Percentiles rank a stretch among this genome's conserved stretches.
phyloP scores from a whole-genome alignment of 2,329 filamentous ascomycete genomes.

The Penicillium glabrum region DNA sequence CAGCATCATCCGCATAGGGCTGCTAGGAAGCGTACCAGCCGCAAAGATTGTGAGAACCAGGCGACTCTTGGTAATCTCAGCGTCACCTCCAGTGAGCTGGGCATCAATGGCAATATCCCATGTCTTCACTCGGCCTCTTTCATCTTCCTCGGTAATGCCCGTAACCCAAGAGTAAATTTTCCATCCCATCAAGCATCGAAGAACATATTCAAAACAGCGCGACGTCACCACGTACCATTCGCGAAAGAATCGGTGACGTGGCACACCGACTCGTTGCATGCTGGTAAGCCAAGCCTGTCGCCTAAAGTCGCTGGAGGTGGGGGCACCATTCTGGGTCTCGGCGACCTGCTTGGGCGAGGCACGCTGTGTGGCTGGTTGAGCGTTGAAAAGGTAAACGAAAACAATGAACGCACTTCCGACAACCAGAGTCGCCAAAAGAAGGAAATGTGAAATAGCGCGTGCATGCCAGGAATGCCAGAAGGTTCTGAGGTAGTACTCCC shows the following conservation, averaged over 20 bases:
- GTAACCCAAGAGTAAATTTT: constrained; percentile 76
- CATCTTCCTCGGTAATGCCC: constrained; percentile 79
- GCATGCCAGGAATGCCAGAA: constrained; percentile 40
- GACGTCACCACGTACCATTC: constrained; percentile 78
- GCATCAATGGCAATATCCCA: constrained; percentile 94
- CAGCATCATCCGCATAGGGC: constrained; percentile 80
- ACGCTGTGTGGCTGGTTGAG: constrained; percentile 57
- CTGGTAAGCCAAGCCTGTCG: constrained; percentile 90
- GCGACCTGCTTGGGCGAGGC: constrained; percentile 36
- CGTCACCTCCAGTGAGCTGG: constrained; percentile 85
- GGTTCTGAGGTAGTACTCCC: constrained; percentile 23
- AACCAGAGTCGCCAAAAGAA: constrained; percentile 53
- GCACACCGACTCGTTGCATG: constrained; percentile 89
- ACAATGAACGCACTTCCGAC: constrained; percentile 58
- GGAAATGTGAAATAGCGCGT: constrained; percentile 41
- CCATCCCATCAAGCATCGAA: constrained; percentile 74
- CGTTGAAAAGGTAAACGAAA: constrained; percentile 56
- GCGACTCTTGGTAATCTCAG: constrained; percentile 83
- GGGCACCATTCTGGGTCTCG: constrained; percentile 44
- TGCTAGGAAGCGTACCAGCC: constrained; percentile 81
- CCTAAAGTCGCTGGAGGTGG: constrained; percentile 79
- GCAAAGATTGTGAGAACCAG: constrained; percentile 83
- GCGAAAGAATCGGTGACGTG: constrained; percentile 79
- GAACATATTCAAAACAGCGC: constrained; percentile 78
- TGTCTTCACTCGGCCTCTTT: constrained; percentile 80